These are phyloP conservation scores for Pseudogymnoascus destructans DNA, from an alignment of 2,329 filamentous ascomycete genomes.

Conservation along the genomic window DNA sequence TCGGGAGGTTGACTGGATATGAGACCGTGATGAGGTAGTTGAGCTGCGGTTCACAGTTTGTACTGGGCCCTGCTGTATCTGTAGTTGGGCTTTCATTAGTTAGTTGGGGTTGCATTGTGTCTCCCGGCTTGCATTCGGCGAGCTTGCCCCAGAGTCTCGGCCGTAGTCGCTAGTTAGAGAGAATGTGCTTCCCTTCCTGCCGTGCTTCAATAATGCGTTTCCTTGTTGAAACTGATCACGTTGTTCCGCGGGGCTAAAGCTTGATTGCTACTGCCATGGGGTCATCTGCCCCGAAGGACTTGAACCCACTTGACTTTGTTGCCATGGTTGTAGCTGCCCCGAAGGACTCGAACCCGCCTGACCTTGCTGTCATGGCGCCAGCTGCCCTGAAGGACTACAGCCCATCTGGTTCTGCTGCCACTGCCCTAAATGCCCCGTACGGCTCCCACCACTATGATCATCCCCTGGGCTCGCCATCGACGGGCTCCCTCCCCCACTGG, in stretches of 20 bases:
- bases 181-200: constrained; percentile 6
- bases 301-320: constrained; percentile 7
- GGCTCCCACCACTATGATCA: constrained; percentile 15
- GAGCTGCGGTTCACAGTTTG: background rate
- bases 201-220: background rate
- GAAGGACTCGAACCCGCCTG: constrained; percentile 1
- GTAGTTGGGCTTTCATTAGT: background rate
- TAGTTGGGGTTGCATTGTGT: background rate
- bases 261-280: background rate
- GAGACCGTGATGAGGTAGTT: background rate
- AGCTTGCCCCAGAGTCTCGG: constrained; percentile 5
- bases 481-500: constrained; percentile 28
- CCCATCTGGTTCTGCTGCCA: background rate
- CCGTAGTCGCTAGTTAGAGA: background rate
- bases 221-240: constrained; percentile 1
- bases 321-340: constrained; percentile 19
- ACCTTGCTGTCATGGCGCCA: constrained; percentile 18
- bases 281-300: background rate
- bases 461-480: constrained; percentile 15
- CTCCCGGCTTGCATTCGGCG: constrained; percentile 5
- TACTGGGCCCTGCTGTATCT: background rate
- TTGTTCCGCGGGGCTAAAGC: background rate
- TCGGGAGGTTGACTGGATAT: background rate
- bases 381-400: constrained; percentile 17
- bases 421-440: background rate